These are phyloP conservation scores for Gossypium laxum DNA, from an alignment of 441 rosid genomes.

Conservation along the genomic window DNA sequence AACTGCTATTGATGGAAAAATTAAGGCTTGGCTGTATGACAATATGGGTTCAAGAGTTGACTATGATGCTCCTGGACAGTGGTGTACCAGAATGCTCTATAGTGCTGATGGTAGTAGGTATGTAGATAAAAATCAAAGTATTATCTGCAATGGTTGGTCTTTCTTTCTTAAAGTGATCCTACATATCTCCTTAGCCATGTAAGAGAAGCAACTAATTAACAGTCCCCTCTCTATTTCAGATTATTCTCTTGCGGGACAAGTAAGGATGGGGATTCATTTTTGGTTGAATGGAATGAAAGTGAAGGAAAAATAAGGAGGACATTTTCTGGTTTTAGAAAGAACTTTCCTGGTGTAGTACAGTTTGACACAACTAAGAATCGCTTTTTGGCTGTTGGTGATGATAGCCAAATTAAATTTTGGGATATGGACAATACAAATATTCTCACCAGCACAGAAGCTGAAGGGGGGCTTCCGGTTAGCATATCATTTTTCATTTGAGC, in stretches of 20 bases:
- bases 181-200: neutral
- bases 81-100: constrained; percentile 34
- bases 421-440: constrained; percentile 25
- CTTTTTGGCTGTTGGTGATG: constrained; percentile 29
- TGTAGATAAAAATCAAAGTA: constrained; percentile 5
- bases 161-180: neutral
- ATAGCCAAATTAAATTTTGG: constrained; percentile 27
- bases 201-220: neutral
- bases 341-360: constrained; percentile 24
- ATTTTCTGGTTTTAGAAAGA: constrained; percentile 28
- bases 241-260: constrained; percentile 35
- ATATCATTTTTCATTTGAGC: constrained; percentile 4
- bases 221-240: constrained; percentile 16
- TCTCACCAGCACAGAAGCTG: constrained; percentile 27
- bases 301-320: constrained; percentile 33
- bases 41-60: constrained; percentile 34
- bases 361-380: constrained; percentile 30
- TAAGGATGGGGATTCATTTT: constrained; percentile 30
- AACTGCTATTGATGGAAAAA: constrained; percentile 33
- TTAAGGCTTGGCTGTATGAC: constrained; percentile 40
- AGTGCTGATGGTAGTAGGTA: constrained; percentile 36
- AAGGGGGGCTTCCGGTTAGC: constrained; percentile 32
- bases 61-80: constrained; percentile 34
- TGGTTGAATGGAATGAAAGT: constrained; percentile 40
- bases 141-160: neutral